phyloP scores from a whole-genome alignment of 441 rosid genomes.

The Eruca vesicaria region DNA sequence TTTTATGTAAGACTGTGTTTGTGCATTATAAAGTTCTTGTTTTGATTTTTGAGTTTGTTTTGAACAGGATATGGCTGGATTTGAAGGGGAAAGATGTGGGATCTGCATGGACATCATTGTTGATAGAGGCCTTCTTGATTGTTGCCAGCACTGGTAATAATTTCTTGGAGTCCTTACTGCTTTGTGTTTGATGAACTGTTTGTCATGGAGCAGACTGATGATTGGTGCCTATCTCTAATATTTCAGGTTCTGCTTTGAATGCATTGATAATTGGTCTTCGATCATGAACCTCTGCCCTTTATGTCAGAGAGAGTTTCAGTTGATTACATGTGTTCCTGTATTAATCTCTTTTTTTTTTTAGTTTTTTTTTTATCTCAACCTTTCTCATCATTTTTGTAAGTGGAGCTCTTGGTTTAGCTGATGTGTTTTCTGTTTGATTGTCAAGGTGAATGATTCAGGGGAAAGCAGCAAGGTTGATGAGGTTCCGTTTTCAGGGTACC shows the following conservation, averaged over 20 bases:
- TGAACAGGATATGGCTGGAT: conserved; percentile 54
- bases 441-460: conserved; percentile 86
- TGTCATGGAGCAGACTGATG: conserved; percentile 8
- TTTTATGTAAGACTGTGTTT: background rate
- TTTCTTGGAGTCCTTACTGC: background rate
- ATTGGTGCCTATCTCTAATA: conserved; percentile 26
- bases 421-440: conserved; percentile 26
- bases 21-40: background rate
- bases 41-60: conserved; percentile 3
- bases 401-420: conserved; percentile 25
- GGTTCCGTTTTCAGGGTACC: conserved; percentile 66
- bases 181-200: background rate
- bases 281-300: conserved; percentile 98
- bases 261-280: conserved; percentile 98
- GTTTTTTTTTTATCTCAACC: background rate
- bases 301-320: conserved; percentile 94
- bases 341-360: conserved; percentile 30
- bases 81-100: conserved; percentile 93
- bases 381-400: conserved; percentile 5
- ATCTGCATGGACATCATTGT: conserved; percentile 89
- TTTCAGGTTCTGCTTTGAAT: conserved; percentile 97
- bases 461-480: conserved; percentile 80
- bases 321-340: conserved; percentile 97
- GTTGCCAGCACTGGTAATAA: conserved; percentile 89
- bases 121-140: conserved; percentile 95